Percentiles rank a stretch among this genome's conserved stretches.
Evolutionary conservation across 78 protist genomes (phyloP).

Genomic region (Isochrysis galbana): DNA sequence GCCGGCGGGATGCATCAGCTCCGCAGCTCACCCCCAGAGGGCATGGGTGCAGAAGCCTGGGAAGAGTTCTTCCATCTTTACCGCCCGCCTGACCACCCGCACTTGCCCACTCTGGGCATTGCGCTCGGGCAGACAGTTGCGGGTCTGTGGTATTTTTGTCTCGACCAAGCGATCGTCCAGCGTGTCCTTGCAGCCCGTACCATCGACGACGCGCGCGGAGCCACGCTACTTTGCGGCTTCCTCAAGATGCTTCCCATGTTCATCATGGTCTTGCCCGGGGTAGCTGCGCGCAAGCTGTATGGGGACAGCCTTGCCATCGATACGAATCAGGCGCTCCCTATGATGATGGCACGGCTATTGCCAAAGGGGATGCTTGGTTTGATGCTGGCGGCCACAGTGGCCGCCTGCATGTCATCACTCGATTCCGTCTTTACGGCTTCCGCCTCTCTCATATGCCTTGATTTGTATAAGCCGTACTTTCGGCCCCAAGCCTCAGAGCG

Average conservation of each 20-base stretch:
- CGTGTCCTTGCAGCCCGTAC: constrained; percentile 43
- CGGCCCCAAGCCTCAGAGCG: not conserved
- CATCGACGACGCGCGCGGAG: constrained; percentile 23
- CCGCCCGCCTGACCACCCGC: not conserved
- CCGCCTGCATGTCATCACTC: constrained; percentile 66
- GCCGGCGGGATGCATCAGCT: not conserved
- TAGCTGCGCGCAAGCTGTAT: constrained; percentile 6
- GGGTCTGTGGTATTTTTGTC: not conserved
- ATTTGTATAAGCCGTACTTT: constrained; percentile 13
- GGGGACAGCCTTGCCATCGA: not conserved
- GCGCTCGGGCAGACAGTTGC: not conserved
- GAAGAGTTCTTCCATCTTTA: not conserved
- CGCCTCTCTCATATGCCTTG: constrained; percentile 43
- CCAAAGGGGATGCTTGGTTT: constrained; percentile 51
- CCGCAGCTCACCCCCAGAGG: not conserved
- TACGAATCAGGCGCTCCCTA: constrained; percentile 49
- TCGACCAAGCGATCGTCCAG: constrained; percentile 40
- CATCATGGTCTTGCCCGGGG: constrained; percentile 55
- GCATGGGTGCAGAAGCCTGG: not conserved
- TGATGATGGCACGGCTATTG: constrained; percentile 23
- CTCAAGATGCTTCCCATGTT: constrained; percentile 28
- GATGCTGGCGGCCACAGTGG: constrained; percentile 54
- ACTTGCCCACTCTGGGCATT: not conserved
- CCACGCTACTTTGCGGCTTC: not conserved
- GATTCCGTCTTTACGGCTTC: constrained; percentile 57